These are phyloP conservation scores for Sporothrix variecibatus DNA, from an alignment of 2,329 filamentous ascomycete species.

Conservation along the genomic window DNA sequence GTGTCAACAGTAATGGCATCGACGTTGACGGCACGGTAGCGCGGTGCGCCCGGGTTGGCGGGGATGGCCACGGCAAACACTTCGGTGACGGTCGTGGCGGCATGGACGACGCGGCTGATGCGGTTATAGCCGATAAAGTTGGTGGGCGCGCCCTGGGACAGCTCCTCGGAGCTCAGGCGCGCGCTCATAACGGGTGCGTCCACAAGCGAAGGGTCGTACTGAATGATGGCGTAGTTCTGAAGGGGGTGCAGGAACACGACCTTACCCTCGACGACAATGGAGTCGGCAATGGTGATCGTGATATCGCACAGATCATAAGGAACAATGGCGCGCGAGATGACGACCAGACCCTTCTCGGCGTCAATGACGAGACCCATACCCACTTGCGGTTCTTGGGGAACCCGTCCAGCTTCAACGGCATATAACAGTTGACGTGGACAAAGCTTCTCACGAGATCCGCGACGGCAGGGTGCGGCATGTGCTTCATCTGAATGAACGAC, in stretches of 20 bases:
- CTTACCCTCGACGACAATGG: constrained; percentile 90
- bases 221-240: constrained; percentile 93
- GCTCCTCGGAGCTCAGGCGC: constrained; percentile 74
- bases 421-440: constrained; percentile 86
- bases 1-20: constrained; percentile 98
- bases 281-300: constrained; percentile 92
- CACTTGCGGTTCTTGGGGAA: constrained; percentile 93
- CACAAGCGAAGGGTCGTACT: constrained; percentile 93
- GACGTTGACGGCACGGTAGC: constrained; percentile 92
- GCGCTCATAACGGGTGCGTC: constrained; percentile 91
- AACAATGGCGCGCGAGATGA: constrained; percentile 91
- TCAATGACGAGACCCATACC: constrained; percentile 96
- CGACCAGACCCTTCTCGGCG: constrained; percentile 89
- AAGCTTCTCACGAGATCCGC: constrained; percentile 93
- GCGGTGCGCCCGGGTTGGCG: constrained; percentile 84
- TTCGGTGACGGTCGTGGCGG: constrained; percentile 92
- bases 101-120: constrained; percentile 89
- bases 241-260: constrained; percentile 94
- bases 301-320: constrained; percentile 98
- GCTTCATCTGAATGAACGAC: constrained; percentile 88
- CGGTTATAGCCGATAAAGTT: constrained; percentile 99
- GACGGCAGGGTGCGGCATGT: constrained; percentile 84
- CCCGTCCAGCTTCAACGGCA: constrained; percentile 97
- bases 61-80: constrained; percentile 97
- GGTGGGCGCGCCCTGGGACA: constrained; percentile 90